A percentile compares a stretch with the other conserved stretches of the same genome.
Evolutionary conservation across 257 asterid genomes (phyloP).

Genomic region (Ophiorrhiza pumila): DNA sequence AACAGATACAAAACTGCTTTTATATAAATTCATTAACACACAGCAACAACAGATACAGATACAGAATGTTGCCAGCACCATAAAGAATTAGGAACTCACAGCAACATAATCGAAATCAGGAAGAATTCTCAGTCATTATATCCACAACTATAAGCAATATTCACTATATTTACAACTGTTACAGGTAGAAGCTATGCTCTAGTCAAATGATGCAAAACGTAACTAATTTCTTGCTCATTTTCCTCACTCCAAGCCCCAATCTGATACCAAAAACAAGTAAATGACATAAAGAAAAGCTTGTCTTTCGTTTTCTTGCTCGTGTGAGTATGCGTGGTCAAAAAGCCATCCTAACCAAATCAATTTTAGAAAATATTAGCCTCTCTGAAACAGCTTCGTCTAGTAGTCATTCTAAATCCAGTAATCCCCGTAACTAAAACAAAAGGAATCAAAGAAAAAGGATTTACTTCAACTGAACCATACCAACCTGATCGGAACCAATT

Average conservation of each 20-base stretch:
- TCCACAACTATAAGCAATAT: neutral
- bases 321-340: neutral
- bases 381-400: neutral
- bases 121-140: slow-evolving; percentile 8
- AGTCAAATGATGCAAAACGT: neutral
- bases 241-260: neutral
- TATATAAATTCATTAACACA: neutral
- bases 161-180: neutral
- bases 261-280: neutral
- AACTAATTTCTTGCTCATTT: neutral
- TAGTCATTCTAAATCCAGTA: neutral
- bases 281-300: neutral
- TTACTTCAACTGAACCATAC: slow-evolving; percentile 9
- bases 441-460: neutral
- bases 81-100: neutral
- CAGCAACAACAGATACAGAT: too few relatives aligned
- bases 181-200: neutral
- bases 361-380: neutral
- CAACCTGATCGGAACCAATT: slow-evolving; percentile 61
- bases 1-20: neutral
- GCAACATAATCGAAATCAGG: neutral
- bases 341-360: neutral
- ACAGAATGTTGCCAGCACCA: neutral
- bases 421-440: neutral
- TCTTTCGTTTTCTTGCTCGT: slow-evolving; percentile 3